A percentile compares a stretch with the other conserved stretches of the same genome.
phyloP scores from a whole-genome alignment of 129 eudicot genomes.

The sunflower (Helianthus annuus) region DNA sequence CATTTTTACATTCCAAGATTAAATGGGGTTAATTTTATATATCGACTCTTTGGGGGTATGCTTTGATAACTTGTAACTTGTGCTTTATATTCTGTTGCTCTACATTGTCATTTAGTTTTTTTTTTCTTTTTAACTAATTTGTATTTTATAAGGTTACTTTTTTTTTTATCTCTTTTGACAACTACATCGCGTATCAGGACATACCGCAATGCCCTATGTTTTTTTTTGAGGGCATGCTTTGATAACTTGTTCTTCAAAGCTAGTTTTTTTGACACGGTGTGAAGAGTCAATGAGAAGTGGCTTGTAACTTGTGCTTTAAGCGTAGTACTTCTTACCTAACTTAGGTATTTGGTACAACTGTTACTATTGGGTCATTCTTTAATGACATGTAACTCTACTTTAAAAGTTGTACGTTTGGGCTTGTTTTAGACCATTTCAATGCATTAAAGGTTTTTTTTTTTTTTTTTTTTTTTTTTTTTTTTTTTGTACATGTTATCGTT shows the following conservation, averaged over 20 bases:
- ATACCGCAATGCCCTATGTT: no score
- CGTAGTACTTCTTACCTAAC: background rate
- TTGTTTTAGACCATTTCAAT: conserved; percentile 1
- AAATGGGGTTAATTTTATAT: background rate
- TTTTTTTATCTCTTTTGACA: no score
- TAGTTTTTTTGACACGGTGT: background rate
- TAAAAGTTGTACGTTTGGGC: background rate
- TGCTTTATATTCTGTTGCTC: background rate
- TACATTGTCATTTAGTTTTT: background rate
- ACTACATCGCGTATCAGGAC: no score
- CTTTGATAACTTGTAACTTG: conserved; percentile 12
- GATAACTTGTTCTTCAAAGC: background rate
- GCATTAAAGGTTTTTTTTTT: background rate
- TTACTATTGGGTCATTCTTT: background rate
- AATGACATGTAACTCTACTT: background rate
- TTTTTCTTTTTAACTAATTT: no score
- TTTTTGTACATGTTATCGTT: conserved; percentile 3
- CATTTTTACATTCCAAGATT: background rate
- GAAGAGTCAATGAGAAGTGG: background rate
- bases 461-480: no score
- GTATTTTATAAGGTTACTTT: no score
- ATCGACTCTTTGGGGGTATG: background rate
- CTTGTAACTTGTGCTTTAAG: background rate
- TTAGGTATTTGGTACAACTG: background rate
- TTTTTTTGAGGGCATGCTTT: background rate